phyloP scores from a whole-genome alignment of 1,284 basidiomycete genomes.

The Tausonia pullulans region DNA sequence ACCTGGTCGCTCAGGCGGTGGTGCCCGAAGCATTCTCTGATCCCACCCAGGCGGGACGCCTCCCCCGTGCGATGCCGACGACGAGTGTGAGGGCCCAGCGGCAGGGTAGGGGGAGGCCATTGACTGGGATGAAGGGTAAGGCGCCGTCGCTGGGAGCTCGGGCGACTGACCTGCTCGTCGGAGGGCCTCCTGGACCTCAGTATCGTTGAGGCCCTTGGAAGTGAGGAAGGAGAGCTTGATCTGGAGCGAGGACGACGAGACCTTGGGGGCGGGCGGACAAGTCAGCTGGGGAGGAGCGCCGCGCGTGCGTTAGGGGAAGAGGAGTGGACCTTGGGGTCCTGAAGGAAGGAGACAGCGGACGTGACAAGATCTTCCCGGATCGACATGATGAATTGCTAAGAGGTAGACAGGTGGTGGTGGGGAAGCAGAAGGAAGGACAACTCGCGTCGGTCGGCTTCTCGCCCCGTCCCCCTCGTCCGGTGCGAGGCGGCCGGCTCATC shows the following conservation, averaged over 20 bases:
- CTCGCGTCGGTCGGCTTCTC: too few relatives aligned
- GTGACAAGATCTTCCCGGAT: background rate
- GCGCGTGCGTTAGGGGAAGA: too few relatives aligned
- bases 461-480: too few relatives aligned
- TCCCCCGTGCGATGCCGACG: background rate
- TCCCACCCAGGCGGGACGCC: background rate
- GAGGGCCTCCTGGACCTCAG: conserved; percentile 81
- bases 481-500: too few relatives aligned
- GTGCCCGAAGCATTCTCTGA: background rate
- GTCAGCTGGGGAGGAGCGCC: too few relatives aligned
- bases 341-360: background rate
- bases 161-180: conserved; percentile 40
- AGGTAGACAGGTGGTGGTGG: too few relatives aligned
- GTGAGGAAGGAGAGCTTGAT: conserved; percentile 84
- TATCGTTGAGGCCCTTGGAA: conserved; percentile 72
- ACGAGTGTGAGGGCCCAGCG: too few relatives aligned
- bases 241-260: conserved; percentile 1
- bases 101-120: conserved; percentile 8
- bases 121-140: background rate
- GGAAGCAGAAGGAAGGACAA: too few relatives aligned
- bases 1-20: conserved; percentile 37
- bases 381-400: too few relatives aligned
- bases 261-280: background rate
- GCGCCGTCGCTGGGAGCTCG: background rate
- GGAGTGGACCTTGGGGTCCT: too few relatives aligned